phyloP scores from a whole-genome alignment of 2,329 filamentous ascomycete species.

The Scedosporium aurantiacum region DNA sequence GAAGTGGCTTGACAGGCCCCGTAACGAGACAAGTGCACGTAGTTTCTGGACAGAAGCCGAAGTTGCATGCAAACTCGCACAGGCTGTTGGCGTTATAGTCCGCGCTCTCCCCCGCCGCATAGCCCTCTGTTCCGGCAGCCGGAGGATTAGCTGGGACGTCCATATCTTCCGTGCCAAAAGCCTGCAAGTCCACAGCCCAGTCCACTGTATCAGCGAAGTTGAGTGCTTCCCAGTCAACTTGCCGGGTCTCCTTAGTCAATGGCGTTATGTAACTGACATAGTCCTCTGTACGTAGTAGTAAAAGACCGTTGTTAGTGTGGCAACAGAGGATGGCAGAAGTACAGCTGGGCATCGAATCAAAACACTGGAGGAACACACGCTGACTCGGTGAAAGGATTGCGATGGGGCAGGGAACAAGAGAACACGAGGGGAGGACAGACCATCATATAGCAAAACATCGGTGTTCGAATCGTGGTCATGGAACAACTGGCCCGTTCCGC shows the following conservation, averaged over 20 bases:
- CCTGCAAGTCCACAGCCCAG: slow-evolving; percentile 11
- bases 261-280: neutral
- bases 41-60: slow-evolving; percentile 10
- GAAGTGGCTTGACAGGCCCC: slow-evolving; percentile 11
- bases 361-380: too few relatives aligned
- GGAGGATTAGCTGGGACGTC: neutral
- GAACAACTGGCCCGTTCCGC: neutral
- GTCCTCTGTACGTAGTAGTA: neutral
- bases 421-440: too few relatives aligned
- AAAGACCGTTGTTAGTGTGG: neutral
- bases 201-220: slow-evolving; percentile 13
- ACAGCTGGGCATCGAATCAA: too few relatives aligned
- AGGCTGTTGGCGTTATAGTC: slow-evolving; percentile 5
- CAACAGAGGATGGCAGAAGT: too few relatives aligned
- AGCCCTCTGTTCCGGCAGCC: slow-evolving; percentile 4
- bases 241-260: neutral
- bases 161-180: neutral
- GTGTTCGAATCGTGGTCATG: neutral
- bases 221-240: neutral
- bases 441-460: slow-evolving; percentile 6
- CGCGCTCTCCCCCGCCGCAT: slow-evolving; percentile 7
- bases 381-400: too few relatives aligned
- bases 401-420: too few relatives aligned
- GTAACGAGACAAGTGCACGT: slow-evolving; percentile 11
- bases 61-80: slow-evolving; percentile 10